Evolutionary conservation across 202 grass and related monocot genomes (phyloP).

Genomic region (Elaeis oleifera): DNA sequence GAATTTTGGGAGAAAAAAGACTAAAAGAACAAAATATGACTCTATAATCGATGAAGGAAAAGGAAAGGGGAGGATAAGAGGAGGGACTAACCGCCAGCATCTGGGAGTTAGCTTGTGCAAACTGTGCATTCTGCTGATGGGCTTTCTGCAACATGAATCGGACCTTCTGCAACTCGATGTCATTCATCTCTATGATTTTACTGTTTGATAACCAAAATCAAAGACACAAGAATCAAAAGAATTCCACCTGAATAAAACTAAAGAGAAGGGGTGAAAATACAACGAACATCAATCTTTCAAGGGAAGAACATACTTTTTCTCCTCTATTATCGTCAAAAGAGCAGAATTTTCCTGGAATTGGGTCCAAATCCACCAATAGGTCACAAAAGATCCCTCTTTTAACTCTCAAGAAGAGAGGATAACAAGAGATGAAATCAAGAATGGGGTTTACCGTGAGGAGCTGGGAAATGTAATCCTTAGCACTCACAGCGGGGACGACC

Average conservation of each 20-base stretch:
- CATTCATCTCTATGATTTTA: conserved; percentile 29
- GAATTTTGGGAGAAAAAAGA: neutral
- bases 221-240: conserved; percentile 1
- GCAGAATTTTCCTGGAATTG: conserved; percentile 40
- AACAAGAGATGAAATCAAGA: no score
- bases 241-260: neutral
- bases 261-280: no score
- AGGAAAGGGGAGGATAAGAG: no score
- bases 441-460: conserved; percentile 27
- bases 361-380: neutral
- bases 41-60: no score
- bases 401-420: neutral
- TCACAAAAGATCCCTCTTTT: neutral
- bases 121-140: conserved; percentile 38
- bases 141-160: conserved; percentile 24
- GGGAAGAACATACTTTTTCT: conserved; percentile 39
- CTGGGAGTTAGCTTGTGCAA: conserved; percentile 38
- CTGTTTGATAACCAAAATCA: conserved; percentile 18
- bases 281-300: neutral
- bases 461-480: conserved; percentile 19
- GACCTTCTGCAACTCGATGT: conserved; percentile 14
- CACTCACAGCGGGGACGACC: neutral
- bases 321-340: conserved; percentile 35
- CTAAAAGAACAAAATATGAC: no score
- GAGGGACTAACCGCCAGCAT: conserved; percentile 31